phyloP scores from a whole-genome alignment of 2,329 filamentous ascomycete genomes.

The Chaetomiaceae sp. region DNA sequence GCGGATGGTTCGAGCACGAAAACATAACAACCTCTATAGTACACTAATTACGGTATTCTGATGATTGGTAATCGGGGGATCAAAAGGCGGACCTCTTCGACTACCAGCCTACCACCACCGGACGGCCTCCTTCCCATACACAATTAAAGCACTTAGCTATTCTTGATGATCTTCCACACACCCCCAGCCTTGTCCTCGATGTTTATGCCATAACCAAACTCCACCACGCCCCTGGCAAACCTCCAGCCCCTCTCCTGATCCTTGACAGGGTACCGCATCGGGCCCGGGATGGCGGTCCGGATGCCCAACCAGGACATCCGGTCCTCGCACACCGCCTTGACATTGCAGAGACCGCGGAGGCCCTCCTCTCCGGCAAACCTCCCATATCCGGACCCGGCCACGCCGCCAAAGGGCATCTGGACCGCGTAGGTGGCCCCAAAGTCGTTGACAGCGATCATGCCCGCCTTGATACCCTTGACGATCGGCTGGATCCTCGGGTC shows the following conservation, averaged over 20 bases:
- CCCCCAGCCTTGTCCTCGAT: slow-evolving; percentile 23
- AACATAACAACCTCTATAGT: too few species aligned
- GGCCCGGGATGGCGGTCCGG: slow-evolving; percentile 72
- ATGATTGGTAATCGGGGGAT: too few species aligned
- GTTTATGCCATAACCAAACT: slow-evolving; percentile 51
- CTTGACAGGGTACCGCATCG: slow-evolving; percentile 74
- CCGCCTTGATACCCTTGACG: slow-evolving; percentile 65
- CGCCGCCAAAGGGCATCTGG: slow-evolving; percentile 88
- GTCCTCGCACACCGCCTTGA: slow-evolving; percentile 82
- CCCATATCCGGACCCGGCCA: slow-evolving; percentile 86
- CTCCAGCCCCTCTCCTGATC: slow-evolving; percentile 60
- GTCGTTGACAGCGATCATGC: slow-evolving; percentile 94
- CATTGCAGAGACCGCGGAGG: slow-evolving; percentile 75
- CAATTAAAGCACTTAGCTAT: slow-evolving; percentile 15
- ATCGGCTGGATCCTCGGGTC: slow-evolving; percentile 58
- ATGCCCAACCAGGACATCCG: slow-evolving; percentile 56
- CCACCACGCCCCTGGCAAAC: slow-evolving; percentile 57
- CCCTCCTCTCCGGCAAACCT: slow-evolving; percentile 91
- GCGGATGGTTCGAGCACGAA: too few species aligned
- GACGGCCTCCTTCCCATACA: too few species aligned
- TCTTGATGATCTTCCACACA: slow-evolving; percentile 27
- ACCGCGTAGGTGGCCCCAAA: slow-evolving; percentile 92
- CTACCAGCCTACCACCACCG: too few species aligned
- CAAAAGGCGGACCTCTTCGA: too few species aligned
- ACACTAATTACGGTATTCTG: too few species aligned